Evolutionary conservation across 257 asterid genomes (phyloP), one percentile per base, ranked within the genome.

Genomic region (Euphrasia confusa): DNA sequence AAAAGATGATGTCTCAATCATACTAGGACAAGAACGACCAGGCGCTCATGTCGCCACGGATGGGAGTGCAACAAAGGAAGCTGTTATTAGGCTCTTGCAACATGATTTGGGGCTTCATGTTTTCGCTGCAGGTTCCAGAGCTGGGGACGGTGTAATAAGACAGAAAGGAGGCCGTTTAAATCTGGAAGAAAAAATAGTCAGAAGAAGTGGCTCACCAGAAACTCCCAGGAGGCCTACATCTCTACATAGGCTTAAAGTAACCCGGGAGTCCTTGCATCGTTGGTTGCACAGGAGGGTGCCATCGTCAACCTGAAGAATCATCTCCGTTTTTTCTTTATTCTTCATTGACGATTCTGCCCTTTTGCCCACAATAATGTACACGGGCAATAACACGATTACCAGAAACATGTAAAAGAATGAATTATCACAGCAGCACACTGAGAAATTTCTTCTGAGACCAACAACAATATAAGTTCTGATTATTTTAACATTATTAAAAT

Each of bases 61-160:
- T 21, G 82, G 71, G 58, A 64, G 27, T 65, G 88, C 77, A 57
- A 75, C 81, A 15, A 69, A 61, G 68, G 92, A 80, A 62, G 86
- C 87, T 26, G 80, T 89, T 69, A 68, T 75, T 54, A 71, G 75
- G 66, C 85, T 92, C 18, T 58, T 92, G 83, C 83, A 77, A 71
- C 67, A 78, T 17, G 95, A 88, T 63, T 70, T 92, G 77, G 90
- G 83, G 59, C 96, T 92, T 65, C 78, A 86, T 68, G 93, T 92
- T 64, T 64, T 74, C 62, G 77, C 77, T 53, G 65, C 70, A 7
- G 77, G 80, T 59, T 67, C 78, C 6, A 71, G 68, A 50, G 62
- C 54, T 44, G 68, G 73, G 64, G 73, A 54, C 32, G 60, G 58
- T 65, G 60, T 14, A 26, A 71, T 47, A 40, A 66, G 44, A 45